Evolutionary conservation across 1,284 basidiomycete genomes (phyloP), one percentile per base, ranked within the genome.

Genomic region (Lentinus polychrous): DNA sequence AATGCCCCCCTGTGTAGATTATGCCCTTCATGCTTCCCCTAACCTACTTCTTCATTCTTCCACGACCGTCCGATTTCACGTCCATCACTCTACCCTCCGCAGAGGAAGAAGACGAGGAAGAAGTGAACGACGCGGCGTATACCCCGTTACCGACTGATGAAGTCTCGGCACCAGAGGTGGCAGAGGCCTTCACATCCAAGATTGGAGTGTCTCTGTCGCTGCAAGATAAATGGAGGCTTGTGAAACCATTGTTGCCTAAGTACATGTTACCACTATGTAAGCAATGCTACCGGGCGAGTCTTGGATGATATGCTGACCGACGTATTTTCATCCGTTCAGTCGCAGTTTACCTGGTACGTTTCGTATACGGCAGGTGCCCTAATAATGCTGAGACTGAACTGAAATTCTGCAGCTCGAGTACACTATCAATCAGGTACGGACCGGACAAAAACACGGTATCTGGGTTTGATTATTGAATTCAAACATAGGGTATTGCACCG

Each of bases 251-350:
- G 55, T 61, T 94, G 33, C 50, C 74, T 33, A 82, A 76, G 51
- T 94, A 90, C 63, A 94, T 91, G 88, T 58, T 88, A 20, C 87
- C 88, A 2, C 63, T 91, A 23, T 88, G 87, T 90, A 56, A 71
- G 86, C 73, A 44, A 8, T 36, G 10, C 23, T 41, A 17, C 6
- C 23, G 35, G 15, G 24, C 43, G 42, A 18, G 40, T 8, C n/a
- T n/a, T 14, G 18, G 14, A 7, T 37, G 35, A 15, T 7, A 5
- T 14, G 20, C 18, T 51, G n/a, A 37, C 46, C 24, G n/a, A 27
- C 5, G 10, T 37, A 15, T 12, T 3, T 45, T 32, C n/a, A n/a
- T n/a, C n/a, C n/a, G n/a, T 15, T 17, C 46, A 90, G 87, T 88
- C 57, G 78, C 75, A 53, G 87, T 90, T n/a, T 90, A 90, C 61